These are phyloP conservation scores for Rhizophagus prolifer DNA, from an alignment of 192 early-diverging fungal genomes.

Conservation along the genomic window DNA sequence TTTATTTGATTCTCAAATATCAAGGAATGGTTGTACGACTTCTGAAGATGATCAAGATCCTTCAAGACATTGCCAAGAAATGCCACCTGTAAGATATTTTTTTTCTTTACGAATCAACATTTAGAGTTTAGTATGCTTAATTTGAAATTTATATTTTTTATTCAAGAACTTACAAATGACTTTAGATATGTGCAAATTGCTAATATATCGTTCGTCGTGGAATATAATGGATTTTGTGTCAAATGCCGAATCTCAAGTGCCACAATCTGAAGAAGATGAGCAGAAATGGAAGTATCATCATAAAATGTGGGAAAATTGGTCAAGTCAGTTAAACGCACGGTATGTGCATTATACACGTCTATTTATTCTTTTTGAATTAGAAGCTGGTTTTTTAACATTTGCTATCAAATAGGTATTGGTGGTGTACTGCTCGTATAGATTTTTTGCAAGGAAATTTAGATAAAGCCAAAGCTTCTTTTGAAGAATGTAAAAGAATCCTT, in stretches of 20 bases:
- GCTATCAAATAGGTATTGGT: background rate
- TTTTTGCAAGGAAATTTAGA: slow-evolving; percentile 10
- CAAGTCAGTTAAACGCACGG: background rate
- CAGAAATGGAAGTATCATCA: background rate
- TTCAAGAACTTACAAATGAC: background rate
- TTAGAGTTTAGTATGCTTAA: background rate
- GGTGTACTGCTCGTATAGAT: background rate
- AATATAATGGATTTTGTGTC: background rate
- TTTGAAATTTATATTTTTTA: background rate
- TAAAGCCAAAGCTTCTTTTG: background rate
- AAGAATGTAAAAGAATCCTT: background rate
- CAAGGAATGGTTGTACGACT: background rate
- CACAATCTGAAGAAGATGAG: background rate
- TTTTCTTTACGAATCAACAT: no score
- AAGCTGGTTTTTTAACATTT: background rate
- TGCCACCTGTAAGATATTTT: background rate
- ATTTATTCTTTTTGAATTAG: background rate
- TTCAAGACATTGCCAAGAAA: background rate
- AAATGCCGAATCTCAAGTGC: no score
- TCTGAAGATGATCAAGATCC: background rate
- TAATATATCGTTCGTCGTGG: background rate
- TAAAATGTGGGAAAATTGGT: slow-evolving; percentile 11
- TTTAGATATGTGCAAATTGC: background rate
- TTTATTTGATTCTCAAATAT: slow-evolving; percentile 6
- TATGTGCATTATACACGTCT: background rate